A percentile compares a stretch with the other conserved stretches of the same genome.
Conservation (phyloP, 169 alveolate genomes). For the Plasmodium adleri region DNA sequence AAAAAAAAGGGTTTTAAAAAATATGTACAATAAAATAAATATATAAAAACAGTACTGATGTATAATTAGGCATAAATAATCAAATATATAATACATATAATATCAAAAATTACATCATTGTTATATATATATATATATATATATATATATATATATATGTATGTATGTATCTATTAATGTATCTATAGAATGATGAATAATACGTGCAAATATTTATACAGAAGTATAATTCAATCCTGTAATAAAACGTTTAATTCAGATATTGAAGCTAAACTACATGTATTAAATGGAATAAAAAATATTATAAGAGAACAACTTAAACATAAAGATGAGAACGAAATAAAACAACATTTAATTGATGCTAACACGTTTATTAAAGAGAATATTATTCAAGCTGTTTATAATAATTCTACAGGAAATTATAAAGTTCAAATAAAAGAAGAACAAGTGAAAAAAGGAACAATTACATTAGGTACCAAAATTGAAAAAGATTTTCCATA, state of each 20-base stretch:
- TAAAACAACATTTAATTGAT: conserved; percentile 63
- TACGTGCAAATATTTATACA: conserved; percentile 35
- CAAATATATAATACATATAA: no score
- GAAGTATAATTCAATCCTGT: conserved; percentile 47
- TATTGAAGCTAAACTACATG: conserved; percentile 48
- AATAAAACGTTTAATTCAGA: conserved; percentile 59
- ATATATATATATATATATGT: neutral
- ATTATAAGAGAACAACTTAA: conserved; percentile 59
- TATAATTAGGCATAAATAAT: no score
- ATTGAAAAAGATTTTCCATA: conserved; percentile 42
- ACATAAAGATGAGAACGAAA: conserved; percentile 52
- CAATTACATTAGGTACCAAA: conserved; percentile 68
- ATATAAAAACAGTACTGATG: no score
- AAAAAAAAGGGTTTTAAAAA: no score
- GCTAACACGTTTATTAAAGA: conserved; percentile 63
- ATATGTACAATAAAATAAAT: no score
- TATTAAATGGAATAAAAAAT: conserved; percentile 53
- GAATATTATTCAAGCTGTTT: conserved; percentile 68
- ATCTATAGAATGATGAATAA: conserved; percentile 8
- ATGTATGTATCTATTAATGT: neutral
- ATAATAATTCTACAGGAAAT: conserved; percentile 66
- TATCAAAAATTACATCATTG: neutral
- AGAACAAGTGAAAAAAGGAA: conserved; percentile 61
- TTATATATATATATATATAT: conserved; percentile 1
- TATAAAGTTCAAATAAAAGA: conserved; percentile 59